phyloP scores from a whole-genome alignment of 2,329 filamentous ascomycete genomes.

The Aschersonia sp. region DNA sequence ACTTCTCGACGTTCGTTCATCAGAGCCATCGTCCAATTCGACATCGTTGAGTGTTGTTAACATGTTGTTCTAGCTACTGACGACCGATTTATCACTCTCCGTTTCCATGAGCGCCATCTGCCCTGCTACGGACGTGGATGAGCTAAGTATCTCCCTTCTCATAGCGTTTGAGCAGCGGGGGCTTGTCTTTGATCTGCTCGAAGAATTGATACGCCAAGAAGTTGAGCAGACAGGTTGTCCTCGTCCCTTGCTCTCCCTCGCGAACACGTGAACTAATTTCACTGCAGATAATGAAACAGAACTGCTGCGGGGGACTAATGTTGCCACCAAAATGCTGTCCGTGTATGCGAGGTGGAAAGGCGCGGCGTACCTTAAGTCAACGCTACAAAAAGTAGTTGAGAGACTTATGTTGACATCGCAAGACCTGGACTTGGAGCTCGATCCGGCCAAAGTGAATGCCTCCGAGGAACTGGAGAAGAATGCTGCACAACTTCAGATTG shows the following conservation, averaged over 20 bases:
- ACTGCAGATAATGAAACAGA: constrained; percentile 51
- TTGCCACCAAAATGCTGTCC: constrained; percentile 60
- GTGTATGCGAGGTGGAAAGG: constrained; percentile 63
- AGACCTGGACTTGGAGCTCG: constrained; percentile 53
- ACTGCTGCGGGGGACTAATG: constrained; percentile 51
- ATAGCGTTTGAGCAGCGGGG: constrained; percentile 59
- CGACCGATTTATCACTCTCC: constrained; percentile 46
- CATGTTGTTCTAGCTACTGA: constrained; percentile 32
- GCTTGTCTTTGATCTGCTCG: constrained; percentile 46
- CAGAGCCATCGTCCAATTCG: neutral
- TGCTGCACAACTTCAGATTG: constrained; percentile 48
- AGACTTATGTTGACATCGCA: constrained; percentile 52
- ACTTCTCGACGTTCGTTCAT: constrained; percentile 32
- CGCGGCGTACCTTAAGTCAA: constrained; percentile 44
- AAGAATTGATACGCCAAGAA: constrained; percentile 54
- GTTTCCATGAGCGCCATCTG: constrained; percentile 51
- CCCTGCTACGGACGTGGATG: constrained; percentile 53
- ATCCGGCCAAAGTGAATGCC: constrained; percentile 45
- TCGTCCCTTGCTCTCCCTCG: neutral
- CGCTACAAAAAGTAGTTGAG: constrained; percentile 52
- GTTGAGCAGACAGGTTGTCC: constrained; percentile 43
- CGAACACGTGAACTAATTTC: neutral
- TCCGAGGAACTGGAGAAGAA: constrained; percentile 52
- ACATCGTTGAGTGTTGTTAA: neutral
- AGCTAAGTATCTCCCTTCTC: constrained; percentile 51